Percentiles rank a stretch among this genome's conserved stretches.
These are phyloP conservation scores for Selaginella tamariscina DNA, from an alignment of 75 land plant genomes.

Conservation along the genomic window DNA sequence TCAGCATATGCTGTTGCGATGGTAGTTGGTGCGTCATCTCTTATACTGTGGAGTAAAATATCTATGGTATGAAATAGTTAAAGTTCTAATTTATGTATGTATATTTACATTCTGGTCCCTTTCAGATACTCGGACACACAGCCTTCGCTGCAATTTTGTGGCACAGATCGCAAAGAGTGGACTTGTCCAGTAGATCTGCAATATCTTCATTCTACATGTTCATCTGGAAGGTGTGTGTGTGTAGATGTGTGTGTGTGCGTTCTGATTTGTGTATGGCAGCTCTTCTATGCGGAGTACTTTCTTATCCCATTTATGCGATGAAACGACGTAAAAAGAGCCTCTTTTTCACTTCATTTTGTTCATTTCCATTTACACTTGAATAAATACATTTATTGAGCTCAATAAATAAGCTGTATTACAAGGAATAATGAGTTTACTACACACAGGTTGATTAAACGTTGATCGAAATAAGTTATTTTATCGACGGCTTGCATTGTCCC, in stretches of 20 bases:
- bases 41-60: slow-evolving; percentile 52
- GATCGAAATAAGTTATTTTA: too few relatives aligned
- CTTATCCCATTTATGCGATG: slow-evolving; percentile 85
- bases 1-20: slow-evolving; percentile 72
- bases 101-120: background rate
- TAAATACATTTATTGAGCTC: background rate
- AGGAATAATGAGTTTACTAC: too few relatives aligned
- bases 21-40: slow-evolving; percentile 42
- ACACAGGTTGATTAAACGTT: too few relatives aligned
- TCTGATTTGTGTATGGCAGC: slow-evolving; percentile 37
- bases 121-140: slow-evolving; percentile 67
- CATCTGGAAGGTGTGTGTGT: slow-evolving; percentile 77
- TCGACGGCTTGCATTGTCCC: too few relatives aligned
- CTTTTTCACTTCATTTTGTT: background rate
- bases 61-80: slow-evolving; percentile 35
- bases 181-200: slow-evolving; percentile 62
- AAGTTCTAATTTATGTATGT: background rate
- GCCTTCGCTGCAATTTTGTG: slow-evolving; percentile 56
- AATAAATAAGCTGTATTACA: too few relatives aligned
- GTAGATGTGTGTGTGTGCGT: background rate
- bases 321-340: slow-evolving; percentile 12
- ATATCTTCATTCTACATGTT: slow-evolving; percentile 92
- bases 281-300: slow-evolving; percentile 88
- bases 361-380: background rate
- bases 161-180: slow-evolving; percentile 45